phyloP scores from a whole-genome alignment of 441 rosid genomes.

The Metrosideros polymorpha region DNA sequence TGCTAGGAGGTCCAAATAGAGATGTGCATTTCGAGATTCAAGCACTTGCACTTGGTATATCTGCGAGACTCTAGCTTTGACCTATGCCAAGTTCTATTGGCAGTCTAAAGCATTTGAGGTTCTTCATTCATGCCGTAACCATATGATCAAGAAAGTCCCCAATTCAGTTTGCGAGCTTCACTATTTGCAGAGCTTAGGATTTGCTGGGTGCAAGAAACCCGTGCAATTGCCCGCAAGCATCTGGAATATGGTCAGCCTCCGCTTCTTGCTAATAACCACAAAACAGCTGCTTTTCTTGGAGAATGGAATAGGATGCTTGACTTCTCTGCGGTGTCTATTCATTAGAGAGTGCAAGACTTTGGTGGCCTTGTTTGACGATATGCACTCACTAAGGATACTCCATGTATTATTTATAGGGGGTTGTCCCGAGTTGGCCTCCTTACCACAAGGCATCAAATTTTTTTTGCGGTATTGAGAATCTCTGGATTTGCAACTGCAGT shows the following conservation, averaged over 20 bases:
- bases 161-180: not conserved
- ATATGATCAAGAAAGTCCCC: not conserved
- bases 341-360: not conserved
- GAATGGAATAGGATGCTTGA: not conserved
- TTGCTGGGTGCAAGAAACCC: not conserved
- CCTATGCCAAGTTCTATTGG: too few relatives aligned
- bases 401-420: not conserved
- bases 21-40: not conserved
- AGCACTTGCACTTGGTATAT: too few relatives aligned
- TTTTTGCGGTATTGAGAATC: not conserved
- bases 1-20: too few relatives aligned
- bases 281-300: not conserved
- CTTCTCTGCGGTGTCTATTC: not conserved
- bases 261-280: not conserved
- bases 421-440: not conserved
- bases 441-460: not conserved
- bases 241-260: not conserved
- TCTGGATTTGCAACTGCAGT: not conserved
- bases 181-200: not conserved
- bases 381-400: not conserved
- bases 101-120: too few relatives aligned
- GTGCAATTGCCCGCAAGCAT: not conserved
- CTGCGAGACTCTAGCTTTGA: too few relatives aligned
- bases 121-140: too few relatives aligned
- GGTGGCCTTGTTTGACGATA: not conserved